phyloP scores from a whole-genome alignment of 306 rosid genomes.

The Pterocarpus santalinus region DNA sequence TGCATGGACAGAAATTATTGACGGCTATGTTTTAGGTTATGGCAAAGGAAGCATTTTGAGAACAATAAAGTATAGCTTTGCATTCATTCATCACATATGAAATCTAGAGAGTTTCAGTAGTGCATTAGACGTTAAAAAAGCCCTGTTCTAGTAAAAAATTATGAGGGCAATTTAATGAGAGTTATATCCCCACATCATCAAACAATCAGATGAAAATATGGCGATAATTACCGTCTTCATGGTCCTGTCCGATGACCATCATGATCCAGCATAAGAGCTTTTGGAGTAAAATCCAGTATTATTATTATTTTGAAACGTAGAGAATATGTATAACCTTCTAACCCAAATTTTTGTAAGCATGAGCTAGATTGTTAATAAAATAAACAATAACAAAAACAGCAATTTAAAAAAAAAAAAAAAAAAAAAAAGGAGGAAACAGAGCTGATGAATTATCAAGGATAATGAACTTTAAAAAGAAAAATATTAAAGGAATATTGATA shows the following conservation, averaged over 20 bases:
- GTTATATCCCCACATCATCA: constrained; percentile 6
- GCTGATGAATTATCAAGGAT: constrained; percentile 8
- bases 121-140: no score
- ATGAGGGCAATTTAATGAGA: not conserved
- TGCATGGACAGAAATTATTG: constrained; percentile 45
- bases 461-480: constrained; percentile 28
- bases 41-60: not conserved
- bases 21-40: constrained; percentile 24
- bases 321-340: constrained; percentile 3
- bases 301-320: not conserved
- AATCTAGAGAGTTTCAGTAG: not conserved
- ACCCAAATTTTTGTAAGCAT: not conserved
- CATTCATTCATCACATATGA: constrained; percentile 24
- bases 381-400: not conserved
- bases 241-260: constrained; percentile 35
- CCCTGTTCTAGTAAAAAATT: not conserved
- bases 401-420: no score
- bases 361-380: constrained; percentile 10
- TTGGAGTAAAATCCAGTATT: not conserved
- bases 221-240: constrained; percentile 37
- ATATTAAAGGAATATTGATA: not conserved
- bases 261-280: constrained; percentile 36
- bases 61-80: constrained; percentile 24
- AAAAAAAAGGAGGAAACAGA: not conserved
- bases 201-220: not conserved